Percentiles rank a stretch among this genome's conserved stretches.
These are phyloP conservation scores for Quillaja saponaria DNA, from an alignment of 306 rosid genomes.

Conservation along the genomic window DNA sequence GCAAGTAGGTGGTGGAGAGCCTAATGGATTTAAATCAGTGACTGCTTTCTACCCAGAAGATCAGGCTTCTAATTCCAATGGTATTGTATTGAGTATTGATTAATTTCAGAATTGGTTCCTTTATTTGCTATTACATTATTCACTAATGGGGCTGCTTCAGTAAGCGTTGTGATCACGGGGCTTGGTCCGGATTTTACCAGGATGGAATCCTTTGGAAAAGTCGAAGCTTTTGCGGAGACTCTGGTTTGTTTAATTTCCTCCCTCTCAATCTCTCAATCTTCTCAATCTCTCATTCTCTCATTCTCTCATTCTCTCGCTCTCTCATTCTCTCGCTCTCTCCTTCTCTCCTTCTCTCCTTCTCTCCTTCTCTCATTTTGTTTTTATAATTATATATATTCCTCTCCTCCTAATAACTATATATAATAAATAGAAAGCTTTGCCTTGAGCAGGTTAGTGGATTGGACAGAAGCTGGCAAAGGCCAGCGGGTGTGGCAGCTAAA, in stretches of 20 bases:
- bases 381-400: conserved; percentile 1
- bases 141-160: conserved; percentile 37
- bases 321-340: no score
- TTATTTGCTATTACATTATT: not conserved
- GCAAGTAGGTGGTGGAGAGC: conserved; percentile 78
- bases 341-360: no score
- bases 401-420: conserved; percentile 10
- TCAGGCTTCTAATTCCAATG: conserved; percentile 60
- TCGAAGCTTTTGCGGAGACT: conserved; percentile 90
- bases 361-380: not conserved
- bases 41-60: conserved; percentile 85
- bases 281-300: no score
- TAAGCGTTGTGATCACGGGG: conserved; percentile 80
- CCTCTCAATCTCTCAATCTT: no score
- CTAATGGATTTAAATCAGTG: conserved; percentile 75
- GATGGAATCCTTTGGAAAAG: conserved; percentile 97
- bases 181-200: conserved; percentile 86
- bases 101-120: not conserved
- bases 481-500: conserved; percentile 88
- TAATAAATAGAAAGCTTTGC: no score
- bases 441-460: conserved; percentile 77
- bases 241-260: no score
- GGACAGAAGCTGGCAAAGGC: conserved; percentile 93
- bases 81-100: conserved; percentile 29
- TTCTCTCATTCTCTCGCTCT: no score